Base-by-base conservation (phyloP, 1,284 basidiomycete genomes). In the Waitea zeae region DNA sequence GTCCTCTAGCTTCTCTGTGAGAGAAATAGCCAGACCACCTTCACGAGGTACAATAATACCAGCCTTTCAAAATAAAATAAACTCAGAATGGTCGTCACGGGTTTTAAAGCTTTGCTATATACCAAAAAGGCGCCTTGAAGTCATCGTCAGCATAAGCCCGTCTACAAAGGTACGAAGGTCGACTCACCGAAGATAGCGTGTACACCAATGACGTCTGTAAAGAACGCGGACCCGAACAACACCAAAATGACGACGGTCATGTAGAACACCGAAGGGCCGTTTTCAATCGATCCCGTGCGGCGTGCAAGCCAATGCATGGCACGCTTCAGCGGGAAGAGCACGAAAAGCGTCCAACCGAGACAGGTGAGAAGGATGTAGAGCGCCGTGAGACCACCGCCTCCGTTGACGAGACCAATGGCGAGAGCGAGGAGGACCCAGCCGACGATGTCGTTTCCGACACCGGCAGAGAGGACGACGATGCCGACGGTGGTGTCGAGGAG, bases 401-500 rank as follows among this genome's bases (percentile, higher is more conserved):
- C 82, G 42, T 93, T 95, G 41, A 92, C 86, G 30, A 97, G 72
- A 0, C 89, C 83, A 5, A 96, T 80, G 4, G 82, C 83, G 33
- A 97, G 61, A 0, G 92, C 92, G 2, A 83, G 61, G 0, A 82
- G 54, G 1, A 59, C 64, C 79, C 80, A 83, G 1, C 77, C 89
- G 17, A 80, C 62, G 44, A 82, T 73, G 45, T 81, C 92, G 55
- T 95, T 96, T 3, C 81, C 88, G 1, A 97, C 88, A 32, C 93
- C 90, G 0, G 93, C 93, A 1, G 84, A 84, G 3, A 98, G 70
- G 3, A 87, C 88, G 19, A 95, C 79, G 37, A 93, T 78, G 6
- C 93, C 95, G 30, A 98, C 90, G 1, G 78, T 83, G 5, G 89
- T 95, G 42, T 93, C 83, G 37, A 97, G 67, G 2, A 99, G 64